Evolutionary conservation across 2,329 filamentous ascomycete genomes (phyloP).

Genomic region (Diaporthe amygdali): DNA sequence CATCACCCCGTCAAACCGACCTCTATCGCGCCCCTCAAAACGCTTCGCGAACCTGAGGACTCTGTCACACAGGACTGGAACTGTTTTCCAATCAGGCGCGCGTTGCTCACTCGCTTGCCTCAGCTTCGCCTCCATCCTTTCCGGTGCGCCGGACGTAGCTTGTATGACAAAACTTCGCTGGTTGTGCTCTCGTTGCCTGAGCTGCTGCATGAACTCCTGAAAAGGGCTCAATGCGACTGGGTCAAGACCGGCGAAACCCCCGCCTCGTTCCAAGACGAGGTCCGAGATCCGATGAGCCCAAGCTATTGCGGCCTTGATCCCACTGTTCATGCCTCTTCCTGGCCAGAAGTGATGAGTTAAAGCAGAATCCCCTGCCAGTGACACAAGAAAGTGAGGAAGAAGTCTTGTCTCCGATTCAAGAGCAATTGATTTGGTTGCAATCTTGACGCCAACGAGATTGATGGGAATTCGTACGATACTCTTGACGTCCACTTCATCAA

Average conservation of each 20-base stretch:
- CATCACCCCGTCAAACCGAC: conserved; percentile 37
- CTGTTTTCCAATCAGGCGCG: conserved; percentile 40
- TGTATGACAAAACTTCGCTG: conserved; percentile 42
- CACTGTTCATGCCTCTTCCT: conserved; percentile 41
- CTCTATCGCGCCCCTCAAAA: conserved; percentile 32
- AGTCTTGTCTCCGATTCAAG: conserved; percentile 30
- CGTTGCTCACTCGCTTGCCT: conserved; percentile 36
- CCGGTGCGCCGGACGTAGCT: conserved; percentile 39
- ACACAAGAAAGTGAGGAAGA: conserved; percentile 38
- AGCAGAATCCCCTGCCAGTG: conserved; percentile 40
- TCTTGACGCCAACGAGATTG: conserved; percentile 39
- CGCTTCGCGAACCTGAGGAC: conserved; percentile 31
- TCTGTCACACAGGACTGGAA: conserved; percentile 29
- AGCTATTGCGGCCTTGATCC: conserved; percentile 41
- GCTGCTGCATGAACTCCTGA: conserved; percentile 41
- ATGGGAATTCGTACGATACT: conserved; percentile 43
- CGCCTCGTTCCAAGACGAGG: conserved; percentile 35
- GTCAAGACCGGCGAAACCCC: conserved; percentile 35
- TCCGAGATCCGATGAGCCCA: conserved; percentile 40
- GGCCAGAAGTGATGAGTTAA: conserved; percentile 46
- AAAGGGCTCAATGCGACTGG: conserved; percentile 38
- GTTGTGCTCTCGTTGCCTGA: conserved; percentile 41
- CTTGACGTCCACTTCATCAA: conserved; percentile 41
- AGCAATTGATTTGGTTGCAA: conserved; percentile 37
- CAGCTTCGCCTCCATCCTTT: conserved; percentile 41